phyloP scores from a whole-genome alignment of 306 rosid genomes.

The Citrullus colocynthis region DNA sequence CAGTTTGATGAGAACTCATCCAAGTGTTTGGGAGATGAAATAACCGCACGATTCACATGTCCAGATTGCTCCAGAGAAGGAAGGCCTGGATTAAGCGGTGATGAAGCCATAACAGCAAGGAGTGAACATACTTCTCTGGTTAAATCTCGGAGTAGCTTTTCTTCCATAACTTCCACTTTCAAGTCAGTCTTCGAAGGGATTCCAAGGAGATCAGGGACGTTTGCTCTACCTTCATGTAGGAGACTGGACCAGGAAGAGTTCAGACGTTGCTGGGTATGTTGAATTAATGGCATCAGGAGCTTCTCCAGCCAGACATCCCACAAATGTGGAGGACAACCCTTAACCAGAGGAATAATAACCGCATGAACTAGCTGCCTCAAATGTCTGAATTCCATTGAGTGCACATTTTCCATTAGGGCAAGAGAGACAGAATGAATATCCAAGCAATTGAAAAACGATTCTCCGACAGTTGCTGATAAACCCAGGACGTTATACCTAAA shows the following conservation, averaged over 20 bases:
- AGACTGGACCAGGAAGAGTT: constrained; percentile 78
- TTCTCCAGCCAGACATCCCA: constrained; percentile 91
- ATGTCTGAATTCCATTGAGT: constrained; percentile 97
- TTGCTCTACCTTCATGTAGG: constrained; percentile 79
- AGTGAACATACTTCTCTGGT: constrained; percentile 79
- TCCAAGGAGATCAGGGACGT: constrained; percentile 69
- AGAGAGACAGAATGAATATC: constrained; percentile 55
- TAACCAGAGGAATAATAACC: constrained; percentile 64
- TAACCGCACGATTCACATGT: constrained; percentile 49
- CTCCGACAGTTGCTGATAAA: constrained; percentile 76
- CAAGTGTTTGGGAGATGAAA: constrained; percentile 57
- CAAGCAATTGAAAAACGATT: constrained; percentile 55
- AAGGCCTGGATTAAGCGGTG: constrained; percentile 58
- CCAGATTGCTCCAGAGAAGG: constrained; percentile 90
- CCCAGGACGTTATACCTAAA: constrained; percentile 84
- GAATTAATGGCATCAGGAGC: constrained; percentile 68
- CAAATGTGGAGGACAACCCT: constrained; percentile 62
- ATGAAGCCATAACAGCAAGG: constrained; percentile 59
- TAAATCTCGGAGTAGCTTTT: constrained; percentile 72
- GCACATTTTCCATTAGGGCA: constrained; percentile 82
- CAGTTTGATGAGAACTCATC: constrained; percentile 56
- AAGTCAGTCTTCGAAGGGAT: constrained; percentile 67
- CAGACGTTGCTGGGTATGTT: constrained; percentile 57
- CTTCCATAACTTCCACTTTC: constrained; percentile 92
- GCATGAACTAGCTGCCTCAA: constrained; percentile 82